These are phyloP conservation scores for Alternaria arbusti DNA, from an alignment of 2,329 filamentous ascomycete genomes.

Conservation along the genomic window DNA sequence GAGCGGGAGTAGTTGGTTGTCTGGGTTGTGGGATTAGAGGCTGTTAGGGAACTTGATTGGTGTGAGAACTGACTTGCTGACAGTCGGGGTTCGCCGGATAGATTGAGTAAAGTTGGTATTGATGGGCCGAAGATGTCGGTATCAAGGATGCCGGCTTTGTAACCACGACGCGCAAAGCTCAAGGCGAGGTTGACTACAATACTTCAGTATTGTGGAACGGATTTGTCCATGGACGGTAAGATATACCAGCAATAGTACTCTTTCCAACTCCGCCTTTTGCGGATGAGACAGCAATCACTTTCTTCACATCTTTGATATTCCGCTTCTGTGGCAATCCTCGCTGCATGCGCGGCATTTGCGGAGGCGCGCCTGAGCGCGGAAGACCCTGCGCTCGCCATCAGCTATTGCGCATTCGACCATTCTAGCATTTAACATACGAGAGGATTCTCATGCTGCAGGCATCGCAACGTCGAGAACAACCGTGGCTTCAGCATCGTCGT, in stretches of 20 bases:
- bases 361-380: slow-evolving; percentile 72
- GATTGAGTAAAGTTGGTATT: slow-evolving; percentile 85
- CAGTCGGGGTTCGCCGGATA: slow-evolving; percentile 78
- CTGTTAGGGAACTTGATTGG: neutral
- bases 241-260: slow-evolving; percentile 81
- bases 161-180: slow-evolving; percentile 80
- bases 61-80: slow-evolving; percentile 66
- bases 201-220: slow-evolving; percentile 1
- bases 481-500: slow-evolving; percentile 50
- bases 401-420: neutral
- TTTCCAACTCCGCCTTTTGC: slow-evolving; percentile 99
- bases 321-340: slow-evolving; percentile 81
- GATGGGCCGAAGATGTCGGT: slow-evolving; percentile 97
- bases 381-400: slow-evolving; percentile 68
- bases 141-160: slow-evolving; percentile 86
- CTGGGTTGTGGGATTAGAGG: slow-evolving; percentile 48
- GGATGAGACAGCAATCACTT: slow-evolving; percentile 95
- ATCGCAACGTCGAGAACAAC: slow-evolving; percentile 60
- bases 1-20: slow-evolving; percentile 82
- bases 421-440: slow-evolving; percentile 61
- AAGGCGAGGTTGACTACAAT: slow-evolving; percentile 77
- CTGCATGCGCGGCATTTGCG: slow-evolving; percentile 75
- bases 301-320: slow-evolving; percentile 81
- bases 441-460: slow-evolving; percentile 81
- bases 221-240: neutral